These are phyloP conservation scores for Medicago arabica DNA, from an alignment of 306 rosid species.

Conservation along the genomic window DNA sequence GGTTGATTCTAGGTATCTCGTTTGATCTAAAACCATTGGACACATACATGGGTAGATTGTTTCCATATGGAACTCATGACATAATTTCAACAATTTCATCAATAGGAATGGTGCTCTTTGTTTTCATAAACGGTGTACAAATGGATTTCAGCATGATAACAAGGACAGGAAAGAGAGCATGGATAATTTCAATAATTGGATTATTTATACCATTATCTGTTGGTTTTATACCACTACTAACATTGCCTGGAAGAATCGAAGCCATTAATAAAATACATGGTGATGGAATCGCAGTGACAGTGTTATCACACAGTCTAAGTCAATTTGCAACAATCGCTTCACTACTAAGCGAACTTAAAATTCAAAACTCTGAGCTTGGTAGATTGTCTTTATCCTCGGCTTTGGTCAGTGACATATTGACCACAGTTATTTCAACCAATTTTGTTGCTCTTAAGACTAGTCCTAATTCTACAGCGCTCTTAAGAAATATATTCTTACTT, in stretches of 20 bases:
- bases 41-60: not conserved
- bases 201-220: not conserved
- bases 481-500: not conserved
- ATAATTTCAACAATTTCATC: constrained; percentile 44
- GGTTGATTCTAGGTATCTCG: constrained; percentile 47
- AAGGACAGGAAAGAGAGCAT: constrained; percentile 54
- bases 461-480: rapidly evolving
- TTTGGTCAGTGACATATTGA: constrained; percentile 47
- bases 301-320: constrained; percentile 21
- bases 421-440: not conserved
- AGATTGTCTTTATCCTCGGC: constrained; percentile 56
- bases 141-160: constrained; percentile 60
- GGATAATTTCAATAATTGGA: constrained; percentile 43
- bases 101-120: constrained; percentile 46
- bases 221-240: not conserved
- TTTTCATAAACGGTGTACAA: constrained; percentile 59
- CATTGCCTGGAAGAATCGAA: not conserved
- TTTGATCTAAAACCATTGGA: not conserved
- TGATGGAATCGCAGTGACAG: not conserved
- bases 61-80: constrained; percentile 53
- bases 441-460: not conserved
- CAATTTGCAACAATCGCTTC: constrained; percentile 50
- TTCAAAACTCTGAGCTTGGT: constrained; percentile 58
- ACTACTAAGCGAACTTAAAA: constrained; percentile 49
- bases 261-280: not conserved